Base-by-base conservation (phyloP, 2,329 filamentous ascomycete genomes). In the Ampelomyces quisqualis region DNA sequence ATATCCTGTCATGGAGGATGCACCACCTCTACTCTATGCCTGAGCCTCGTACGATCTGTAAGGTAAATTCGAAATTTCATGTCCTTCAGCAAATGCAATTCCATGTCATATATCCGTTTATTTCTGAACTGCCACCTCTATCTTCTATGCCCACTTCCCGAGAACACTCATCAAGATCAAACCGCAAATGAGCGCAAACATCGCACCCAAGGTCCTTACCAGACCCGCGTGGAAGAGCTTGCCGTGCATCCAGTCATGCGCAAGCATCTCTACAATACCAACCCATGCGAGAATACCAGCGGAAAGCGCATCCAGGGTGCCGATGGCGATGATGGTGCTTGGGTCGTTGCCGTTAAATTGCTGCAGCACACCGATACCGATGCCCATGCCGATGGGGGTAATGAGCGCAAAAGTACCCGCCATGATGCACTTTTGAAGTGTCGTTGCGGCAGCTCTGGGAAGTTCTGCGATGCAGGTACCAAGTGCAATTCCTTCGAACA, bases 211-310 rank as follows among this genome's bases (percentile, higher is more conserved):
- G 0, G 80, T 80, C 41, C 73, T 76, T 0, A 72, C 19, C 1
- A 74, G 24, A 0, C 75, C 64, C 0, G 82, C 76, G 20, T 77
- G 67, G 11, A 76, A 64, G 62, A 86, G 65, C 9, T 49, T 48
- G 2, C 68, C 69, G 21, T 66, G 69, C 54, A 85, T 77, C 86
- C 86, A 90, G 60, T 90, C 86, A 27, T 78, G 73, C 2, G 84
- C 84, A 80, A 83, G 84, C 85, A 90, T 89, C 70, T 90, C 86
- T 0, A 90, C 85, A 1, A 90, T 68, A 2, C 85, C 84, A 2
- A 90, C 85, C 85, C 86, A 90, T n/a, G 86, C 71, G 21, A 90
- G 73, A 30, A 91, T 87, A 19, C 86, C 86, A 0, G 86, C 85
- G 1, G 81, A 86, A 7, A 90, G 60, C 5, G 86, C 84, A 63